Base-by-base conservation (phyloP, 768 basidiomycete species). In the Polyporus arcularius region DNA sequence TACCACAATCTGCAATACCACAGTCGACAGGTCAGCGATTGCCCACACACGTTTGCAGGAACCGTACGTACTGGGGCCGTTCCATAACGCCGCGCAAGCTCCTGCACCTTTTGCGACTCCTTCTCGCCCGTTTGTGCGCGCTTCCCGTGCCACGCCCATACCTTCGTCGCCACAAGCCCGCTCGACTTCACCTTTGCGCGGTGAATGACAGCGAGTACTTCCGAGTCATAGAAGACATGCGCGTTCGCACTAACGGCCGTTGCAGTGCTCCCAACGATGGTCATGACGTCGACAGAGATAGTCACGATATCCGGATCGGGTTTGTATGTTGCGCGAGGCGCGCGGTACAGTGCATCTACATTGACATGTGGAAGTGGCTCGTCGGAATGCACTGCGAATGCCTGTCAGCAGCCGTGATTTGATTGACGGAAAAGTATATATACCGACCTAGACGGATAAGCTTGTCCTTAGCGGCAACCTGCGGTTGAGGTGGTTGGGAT, bases 71-170 rank as follows among this genome's bases (percentile, higher is more conserved):
- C 90, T 53, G 83, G 72, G 3, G 71, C 74, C 2, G 90, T 89
- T 21, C 87, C 84, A 72, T 93, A 94, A 52, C 87, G 84, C 60
- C 84, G 82, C 7, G 88, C 87, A 5, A 94, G 76, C 54, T 92
- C 91, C 43, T 81, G 77, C 40, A 90, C 66, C 68, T 90, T 93
- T 56, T 74, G 79, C 66, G 84, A 82, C 64, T 92, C 92, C 48
- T 75, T 76, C 50, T 88, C 85, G 1, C 82, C 83, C 32, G 80
- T 65, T 21, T 72, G 75, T 48, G 82, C 78, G 41, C 76, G 76
- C 55, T 79, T 83, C 0, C 92, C 92, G 16, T 77, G 74, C 92
- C 92, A 94, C 21, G 82, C 82, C 90, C 90, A 94, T 16, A 94
- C 81, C 21, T 79, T 80, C 5, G 87, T 92, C 28, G 78, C 77